Base-by-base conservation (phyloP, 1,284 basidiomycete species). In the Moesziomyces antarcticus region DNA sequence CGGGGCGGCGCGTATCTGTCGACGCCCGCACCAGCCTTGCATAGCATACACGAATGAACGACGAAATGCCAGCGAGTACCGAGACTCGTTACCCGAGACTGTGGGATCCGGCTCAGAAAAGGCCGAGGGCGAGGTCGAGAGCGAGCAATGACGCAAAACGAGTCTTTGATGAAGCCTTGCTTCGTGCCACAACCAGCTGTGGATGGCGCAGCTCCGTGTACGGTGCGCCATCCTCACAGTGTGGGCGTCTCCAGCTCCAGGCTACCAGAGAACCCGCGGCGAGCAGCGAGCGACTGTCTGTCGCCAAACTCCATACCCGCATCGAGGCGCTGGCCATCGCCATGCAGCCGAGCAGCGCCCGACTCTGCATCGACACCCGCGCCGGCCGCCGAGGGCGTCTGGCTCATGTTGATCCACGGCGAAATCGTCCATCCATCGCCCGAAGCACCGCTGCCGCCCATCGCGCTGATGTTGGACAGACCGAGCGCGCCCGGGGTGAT, bases 381-480 rank as follows among this genome's bases (percentile, higher is more conserved):
- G 30, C 61, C 53, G 11, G 30, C 30, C 9, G 46, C 57, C 7
- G 65, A 63, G 0, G 72, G 72, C 6, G 62, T 70, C 35, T 57
- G 42, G 3, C 47, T 40, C 11, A 74, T 40, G 43, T 60, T 59
- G 60, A 74, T 56, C 72, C 72, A 74, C 21, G 72, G 72, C n/a
- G 72, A 74, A 30, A 74, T 74, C 18, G 72, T 55, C 72, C 72
- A 74, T n/a, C 72, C 67, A 10, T 74, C 72, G 20, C 56, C 50
- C 20, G 44, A 51, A 16, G 49, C 40, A 22, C 70, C 54, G 14
- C 16, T 55, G 22, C 56, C 64, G 3, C 50, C 20, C 55, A 63
- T 50, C 10, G 30, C 30, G 30, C 30, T 33, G n/a, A 35, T 22
- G 40, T 59, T 58, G 24, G 44, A 51, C 11, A 69, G 46, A 5